Evolutionary conservation across 768 basidiomycete genomes (phyloP), one percentile per base, ranked within the genome.

Genomic region (Mrakia blollopis): DNA sequence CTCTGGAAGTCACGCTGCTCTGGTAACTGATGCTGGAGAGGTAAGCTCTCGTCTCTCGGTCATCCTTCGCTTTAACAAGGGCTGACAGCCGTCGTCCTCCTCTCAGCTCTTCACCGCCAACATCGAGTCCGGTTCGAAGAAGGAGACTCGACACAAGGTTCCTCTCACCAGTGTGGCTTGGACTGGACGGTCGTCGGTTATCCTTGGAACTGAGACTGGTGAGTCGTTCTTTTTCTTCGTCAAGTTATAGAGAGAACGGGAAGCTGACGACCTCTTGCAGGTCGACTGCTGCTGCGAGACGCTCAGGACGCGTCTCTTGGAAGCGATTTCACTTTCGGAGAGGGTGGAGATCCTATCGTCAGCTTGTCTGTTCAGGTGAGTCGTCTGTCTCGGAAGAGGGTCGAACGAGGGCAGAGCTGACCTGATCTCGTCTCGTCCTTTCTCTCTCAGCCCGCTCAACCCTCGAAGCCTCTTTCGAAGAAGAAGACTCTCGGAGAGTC

Each of bases 401-500:
- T 2, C 47, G 47, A 21, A n/a, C n/a, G 47, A 50, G 44, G 44
- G 44, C 32, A 6, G 16, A 25, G 7, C 10, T 44, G 6, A 8
- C 1, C 16, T 37, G 21, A 68, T 13, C 65, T 25, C 28, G n/a
- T n/a, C n/a, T 63, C n/a, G 23, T 13, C 18, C 16, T 39, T 37
- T 39, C 35, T 4, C 11, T n/a, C 25, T 8, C 37, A 68, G 65
- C 65, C 65, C 37, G 18, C 25, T 6, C 65, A 68, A 39, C 0
- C 35, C 3, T 39, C 65, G 14, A 39, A 35, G 65, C 39, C 65
- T 10, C 14, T 37, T 9, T 8, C 25, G 16, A 68, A 37, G 39
- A 37, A 39, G 37, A 68, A 68, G 65, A 68, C 65, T 0, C 37
- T 68, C 35, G 35, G 35, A 35, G 65, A 68, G 37, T 68, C 65